Percentiles rank a stretch among this genome's conserved stretches.
phyloP scores from a whole-genome alignment of 106 monocot genomes.

The Iris macrosiphon region DNA sequence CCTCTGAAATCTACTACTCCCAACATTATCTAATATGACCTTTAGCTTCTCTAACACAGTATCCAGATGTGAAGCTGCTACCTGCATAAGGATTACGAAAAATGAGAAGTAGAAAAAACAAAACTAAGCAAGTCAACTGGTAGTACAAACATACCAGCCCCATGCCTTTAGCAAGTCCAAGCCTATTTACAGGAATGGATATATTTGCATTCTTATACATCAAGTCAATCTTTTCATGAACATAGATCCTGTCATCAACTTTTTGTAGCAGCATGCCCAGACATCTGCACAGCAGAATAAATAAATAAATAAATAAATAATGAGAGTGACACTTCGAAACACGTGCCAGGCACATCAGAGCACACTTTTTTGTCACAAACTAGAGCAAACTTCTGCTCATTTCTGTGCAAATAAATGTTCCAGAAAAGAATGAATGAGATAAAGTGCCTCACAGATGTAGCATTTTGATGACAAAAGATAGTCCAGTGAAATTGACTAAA shows the following conservation, averaged over 20 bases:
- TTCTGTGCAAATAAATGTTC: too few species aligned
- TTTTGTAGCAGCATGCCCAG: constrained; percentile 95
- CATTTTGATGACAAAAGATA: too few species aligned
- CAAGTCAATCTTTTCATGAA: constrained; percentile 82
- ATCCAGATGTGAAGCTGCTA: constrained; percentile 93
- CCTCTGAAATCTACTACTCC: constrained; percentile 69
- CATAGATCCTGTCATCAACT: constrained; percentile 84
- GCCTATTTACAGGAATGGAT: constrained; percentile 76
- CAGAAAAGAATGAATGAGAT: too few species aligned
- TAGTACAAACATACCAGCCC: constrained; percentile 73
- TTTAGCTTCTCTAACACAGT: constrained; percentile 89
- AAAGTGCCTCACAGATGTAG: too few species aligned
- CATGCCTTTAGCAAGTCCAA: constrained; percentile 97
- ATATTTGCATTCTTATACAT: constrained; percentile 88
- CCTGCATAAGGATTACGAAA: constrained; percentile 32
- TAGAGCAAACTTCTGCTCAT: too few species aligned
- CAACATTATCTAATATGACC: constrained; percentile 79
- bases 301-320: constrained; percentile 1
- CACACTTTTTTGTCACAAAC: too few species aligned
- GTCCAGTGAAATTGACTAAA: too few species aligned
- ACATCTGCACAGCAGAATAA: constrained; percentile 56
- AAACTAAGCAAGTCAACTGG: background rate
- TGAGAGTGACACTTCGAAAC: too few species aligned
- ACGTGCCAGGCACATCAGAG: too few species aligned
- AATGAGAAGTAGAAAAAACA: constrained; percentile 1